Evolutionary conservation across 2,329 filamentous ascomycete species (phyloP).

Genomic region (Fonsecaea pugnacius): DNA sequence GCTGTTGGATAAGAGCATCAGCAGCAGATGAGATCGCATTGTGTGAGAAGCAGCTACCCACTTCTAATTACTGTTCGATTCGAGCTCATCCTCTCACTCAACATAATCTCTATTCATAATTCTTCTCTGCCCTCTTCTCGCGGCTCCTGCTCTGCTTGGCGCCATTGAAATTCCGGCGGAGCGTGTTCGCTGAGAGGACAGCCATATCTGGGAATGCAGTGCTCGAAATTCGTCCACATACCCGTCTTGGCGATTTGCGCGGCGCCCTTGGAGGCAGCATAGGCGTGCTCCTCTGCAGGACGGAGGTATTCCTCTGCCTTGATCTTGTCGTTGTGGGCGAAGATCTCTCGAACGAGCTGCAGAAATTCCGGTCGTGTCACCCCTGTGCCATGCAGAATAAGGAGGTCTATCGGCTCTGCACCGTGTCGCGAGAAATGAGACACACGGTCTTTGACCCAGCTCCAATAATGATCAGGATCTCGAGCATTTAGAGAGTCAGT

Average conservation of each 20-base stretch:
- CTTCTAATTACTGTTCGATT: background rate
- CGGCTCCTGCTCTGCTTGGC: background rate
- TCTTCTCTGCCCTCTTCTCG: background rate
- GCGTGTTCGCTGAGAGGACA: slow-evolving; percentile 3
- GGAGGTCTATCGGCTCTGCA: slow-evolving; percentile 1
- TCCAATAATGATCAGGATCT: slow-evolving; percentile 2
- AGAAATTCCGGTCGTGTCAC: slow-evolving; percentile 2
- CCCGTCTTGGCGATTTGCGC: slow-evolving; percentile 7
- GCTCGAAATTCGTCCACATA: slow-evolving; percentile 6
- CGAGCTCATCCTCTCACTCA: background rate
- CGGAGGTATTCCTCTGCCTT: slow-evolving; percentile 9
- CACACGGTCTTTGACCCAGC: slow-evolving; percentile 6
- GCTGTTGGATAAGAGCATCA: too few species aligned
- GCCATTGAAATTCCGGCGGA: background rate
- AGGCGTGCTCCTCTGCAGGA: slow-evolving; percentile 2
- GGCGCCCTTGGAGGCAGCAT: background rate
- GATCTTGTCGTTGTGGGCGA: slow-evolving; percentile 6
- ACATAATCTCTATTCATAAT: background rate
- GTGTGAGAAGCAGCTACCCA: background rate
- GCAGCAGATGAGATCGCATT: too few species aligned
- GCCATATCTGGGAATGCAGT: slow-evolving; percentile 5
- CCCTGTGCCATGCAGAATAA: slow-evolving; percentile 3
- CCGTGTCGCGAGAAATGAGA: background rate
- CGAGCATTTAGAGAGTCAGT: background rate
- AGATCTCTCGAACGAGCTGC: slow-evolving; percentile 3